A percentile compares a stretch with the other conserved stretches of the same genome.
These are phyloP conservation scores for Diaporthe citriasiana DNA, from an alignment of 2,329 filamentous ascomycete species.

Conservation along the genomic window DNA sequence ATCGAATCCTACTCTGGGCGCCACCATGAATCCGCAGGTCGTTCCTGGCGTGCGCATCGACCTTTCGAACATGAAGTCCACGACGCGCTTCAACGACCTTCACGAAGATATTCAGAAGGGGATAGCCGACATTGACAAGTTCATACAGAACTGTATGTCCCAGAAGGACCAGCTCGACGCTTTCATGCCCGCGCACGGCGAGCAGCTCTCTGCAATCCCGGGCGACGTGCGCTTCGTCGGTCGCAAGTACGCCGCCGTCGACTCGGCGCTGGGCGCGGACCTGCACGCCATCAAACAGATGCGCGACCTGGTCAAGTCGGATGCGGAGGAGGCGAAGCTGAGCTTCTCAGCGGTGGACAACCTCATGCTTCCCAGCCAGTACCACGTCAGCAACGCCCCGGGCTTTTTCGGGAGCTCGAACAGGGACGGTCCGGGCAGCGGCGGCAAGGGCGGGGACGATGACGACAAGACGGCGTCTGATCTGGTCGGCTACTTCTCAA, in stretches of 20 bases:
- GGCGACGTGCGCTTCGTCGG: slow-evolving; percentile 60
- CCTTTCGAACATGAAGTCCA: slow-evolving; percentile 82
- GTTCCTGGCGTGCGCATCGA: slow-evolving; percentile 84
- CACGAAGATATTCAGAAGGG: slow-evolving; percentile 84
- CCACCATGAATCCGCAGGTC: slow-evolving; percentile 66
- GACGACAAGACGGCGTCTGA: slow-evolving; percentile 62
- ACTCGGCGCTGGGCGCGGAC: slow-evolving; percentile 56
- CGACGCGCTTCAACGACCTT: slow-evolving; percentile 92
- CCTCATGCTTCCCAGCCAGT: slow-evolving; percentile 63
- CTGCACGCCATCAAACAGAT: slow-evolving; percentile 59
- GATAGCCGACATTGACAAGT: slow-evolving; percentile 82
- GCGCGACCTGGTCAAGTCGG: slow-evolving; percentile 57
- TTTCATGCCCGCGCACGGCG: slow-evolving; percentile 70
- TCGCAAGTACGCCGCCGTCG: slow-evolving; percentile 61
- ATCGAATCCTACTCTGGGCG: slow-evolving; percentile 43
- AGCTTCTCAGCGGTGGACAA: slow-evolving; percentile 63
- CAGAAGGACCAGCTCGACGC: slow-evolving; percentile 83
- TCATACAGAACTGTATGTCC: slow-evolving; percentile 84
- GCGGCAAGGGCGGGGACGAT: slow-evolving; percentile 59
- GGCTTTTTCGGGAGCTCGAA: slow-evolving; percentile 52
- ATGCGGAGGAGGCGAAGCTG: slow-evolving; percentile 58
- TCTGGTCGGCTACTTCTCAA: slow-evolving; percentile 74
- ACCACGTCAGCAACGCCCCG: slow-evolving; percentile 57
- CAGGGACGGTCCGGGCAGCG: slow-evolving; percentile 55
- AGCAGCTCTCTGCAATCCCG: slow-evolving; percentile 55